Base-by-base conservation (phyloP, 495 filamentous ascomycete genomes). In the Penicillium silybi region DNA sequence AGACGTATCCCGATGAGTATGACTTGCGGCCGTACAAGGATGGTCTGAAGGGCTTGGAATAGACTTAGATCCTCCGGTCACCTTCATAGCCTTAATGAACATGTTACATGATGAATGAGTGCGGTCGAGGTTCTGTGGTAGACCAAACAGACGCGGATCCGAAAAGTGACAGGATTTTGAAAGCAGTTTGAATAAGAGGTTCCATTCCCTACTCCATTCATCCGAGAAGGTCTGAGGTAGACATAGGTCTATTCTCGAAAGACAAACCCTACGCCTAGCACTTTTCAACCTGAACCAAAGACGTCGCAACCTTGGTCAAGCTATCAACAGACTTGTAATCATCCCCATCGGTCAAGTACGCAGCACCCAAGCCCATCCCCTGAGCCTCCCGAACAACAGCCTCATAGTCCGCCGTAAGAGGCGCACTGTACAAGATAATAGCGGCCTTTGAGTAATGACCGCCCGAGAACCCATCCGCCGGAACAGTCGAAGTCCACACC, bases 1-100 rank as follows among this genome's bases (percentile, higher is more conserved):
- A 92, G 63, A 83, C 80, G 57, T 99, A 97, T 76, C 92, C 93
- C 0, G 83, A 86, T 9, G 93, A 99, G 74, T 99, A 99, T 71
- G 90, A 97, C 65, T 48, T 95, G 26, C 79, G 76, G 29, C 81
- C 84, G 48, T 92, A 82, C 71, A 86, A 96, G 62, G 85, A 79
- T 34, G 92, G 92, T 2, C 80, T 80, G 27, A 83, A 87, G 13
- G 88, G 85, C 43, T 61, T 92, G 59, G 55, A 64, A 16, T 61
- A 50, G 46, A 22, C 34, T 45, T 48, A 41, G 38, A 49, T 11
- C 20, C 34, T 34, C 4, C 17, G n/a, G n/a, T 10, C 17, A 32
- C 8, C 29, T 10, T 10, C 10, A 0, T 32, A 32, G 29, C 29
- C 29, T 13, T 32, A 32, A 32, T 32, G 29, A 32, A 32, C 8